A percentile compares a stretch with the other conserved stretches of the same genome.
Conservation (phyloP, 2,329 filamentous ascomycete genomes). For the Aspergillus felis region DNA sequence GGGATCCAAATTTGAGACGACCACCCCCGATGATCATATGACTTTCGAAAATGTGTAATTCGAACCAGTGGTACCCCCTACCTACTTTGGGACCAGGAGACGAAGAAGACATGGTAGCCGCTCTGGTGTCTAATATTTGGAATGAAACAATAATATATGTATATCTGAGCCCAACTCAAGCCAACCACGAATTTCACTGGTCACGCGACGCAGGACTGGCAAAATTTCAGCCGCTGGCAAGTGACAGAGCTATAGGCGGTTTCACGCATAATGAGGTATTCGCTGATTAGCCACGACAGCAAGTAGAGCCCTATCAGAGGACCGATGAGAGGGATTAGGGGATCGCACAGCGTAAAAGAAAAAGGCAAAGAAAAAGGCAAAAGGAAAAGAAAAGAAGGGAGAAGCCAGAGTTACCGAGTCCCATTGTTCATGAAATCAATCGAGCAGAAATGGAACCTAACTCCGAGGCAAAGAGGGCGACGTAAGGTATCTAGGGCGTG, state of each 20-base stretch:
- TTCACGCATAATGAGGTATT: conserved; percentile 1
- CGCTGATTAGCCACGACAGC: background rate
- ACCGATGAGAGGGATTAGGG: background rate
- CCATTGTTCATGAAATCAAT: background rate
- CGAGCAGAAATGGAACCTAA: background rate
- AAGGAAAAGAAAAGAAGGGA: background rate
- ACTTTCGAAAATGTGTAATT: background rate
- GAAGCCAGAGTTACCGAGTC: too few species aligned
- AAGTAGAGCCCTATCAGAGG: conserved; percentile 1
- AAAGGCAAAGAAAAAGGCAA: too few species aligned
- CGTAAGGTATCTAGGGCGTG: background rate
- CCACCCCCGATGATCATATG: background rate
- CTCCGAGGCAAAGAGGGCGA: background rate
- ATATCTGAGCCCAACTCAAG: background rate
- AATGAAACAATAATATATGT: background rate
- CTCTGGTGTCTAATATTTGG: background rate
- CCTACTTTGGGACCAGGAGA: background rate
- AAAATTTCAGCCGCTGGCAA: background rate
- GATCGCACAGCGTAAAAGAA: background rate
- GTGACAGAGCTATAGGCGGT: background rate
- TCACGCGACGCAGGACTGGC: background rate
- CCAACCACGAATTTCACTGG: background rate
- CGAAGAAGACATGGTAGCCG: background rate
- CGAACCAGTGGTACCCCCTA: background rate
- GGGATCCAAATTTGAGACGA: conserved; percentile 27